Evolutionary conservation across 176 grass and related monocot genomes (phyloP).

Genomic region (Rhipidocladum racemiflorum): DNA sequence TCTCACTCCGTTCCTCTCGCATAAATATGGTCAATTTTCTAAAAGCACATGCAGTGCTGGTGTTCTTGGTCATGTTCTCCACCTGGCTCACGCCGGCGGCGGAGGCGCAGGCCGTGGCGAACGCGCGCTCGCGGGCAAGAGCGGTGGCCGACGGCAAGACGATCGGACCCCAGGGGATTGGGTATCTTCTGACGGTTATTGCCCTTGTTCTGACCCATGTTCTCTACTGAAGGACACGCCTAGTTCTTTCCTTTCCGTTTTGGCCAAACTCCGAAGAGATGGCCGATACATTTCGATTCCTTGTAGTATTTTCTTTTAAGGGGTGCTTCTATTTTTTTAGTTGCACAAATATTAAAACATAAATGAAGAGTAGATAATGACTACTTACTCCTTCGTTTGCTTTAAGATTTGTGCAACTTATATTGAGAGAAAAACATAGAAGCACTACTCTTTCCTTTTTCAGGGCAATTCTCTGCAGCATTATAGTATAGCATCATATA

Average conservation of each 20-base stretch:
- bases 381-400: no score
- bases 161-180: not conserved
- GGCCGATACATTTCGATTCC: no score
- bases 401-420: no score
- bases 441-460: no score
- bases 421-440: no score
- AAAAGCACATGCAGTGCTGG: not conserved
- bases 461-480: not conserved
- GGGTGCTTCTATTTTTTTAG: no score
- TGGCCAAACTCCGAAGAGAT: no score
- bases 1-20: not conserved
- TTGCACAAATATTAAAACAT: no score
- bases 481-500: not conserved
- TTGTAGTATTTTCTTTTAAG: no score
- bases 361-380: no score
- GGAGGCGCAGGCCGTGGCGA: not conserved
- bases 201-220: not conserved
- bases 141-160: not conserved
- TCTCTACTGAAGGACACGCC: not conserved
- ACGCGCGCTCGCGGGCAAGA: not conserved
- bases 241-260: no score
- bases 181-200: not conserved
- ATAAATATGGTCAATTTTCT: not conserved
- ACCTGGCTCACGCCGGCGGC: no score
- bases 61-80: not conserved